phyloP scores from a whole-genome alignment of 768 basidiomycete genomes.

The Boletus tylopilopsis region DNA sequence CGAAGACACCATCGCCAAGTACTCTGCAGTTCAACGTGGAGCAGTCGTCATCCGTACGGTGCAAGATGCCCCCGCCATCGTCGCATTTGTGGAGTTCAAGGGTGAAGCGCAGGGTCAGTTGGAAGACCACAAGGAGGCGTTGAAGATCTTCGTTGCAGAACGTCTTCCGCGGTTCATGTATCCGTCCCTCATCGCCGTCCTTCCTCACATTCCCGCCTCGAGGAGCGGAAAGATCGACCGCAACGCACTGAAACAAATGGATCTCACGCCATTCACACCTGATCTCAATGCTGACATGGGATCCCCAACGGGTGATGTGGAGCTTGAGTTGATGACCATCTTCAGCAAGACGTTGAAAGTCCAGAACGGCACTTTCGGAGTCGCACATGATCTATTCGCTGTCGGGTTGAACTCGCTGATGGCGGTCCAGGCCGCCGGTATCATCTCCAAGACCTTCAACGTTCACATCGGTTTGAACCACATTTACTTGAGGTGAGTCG shows the following conservation, averaged over 20 bases:
- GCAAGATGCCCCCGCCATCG: slow-evolving; percentile 28
- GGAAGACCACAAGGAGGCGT: slow-evolving; percentile 19
- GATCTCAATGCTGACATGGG: slow-evolving; percentile 25
- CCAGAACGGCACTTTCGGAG: slow-evolving; percentile 20
- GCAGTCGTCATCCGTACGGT: slow-evolving; percentile 26
- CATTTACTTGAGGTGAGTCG: slow-evolving; percentile 26
- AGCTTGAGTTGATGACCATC: slow-evolving; percentile 23
- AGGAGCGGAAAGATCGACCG: slow-evolving; percentile 29
- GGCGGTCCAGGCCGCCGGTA: slow-evolving; percentile 31
- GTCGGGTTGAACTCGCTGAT: slow-evolving; percentile 30
- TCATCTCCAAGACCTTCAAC: slow-evolving; percentile 27
- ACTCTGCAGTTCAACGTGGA: slow-evolving; percentile 15
- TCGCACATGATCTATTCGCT: slow-evolving; percentile 28
- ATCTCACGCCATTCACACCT: slow-evolving; percentile 19
- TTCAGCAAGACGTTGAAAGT: slow-evolving; percentile 24
- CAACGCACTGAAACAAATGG: slow-evolving; percentile 26
- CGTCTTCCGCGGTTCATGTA: slow-evolving; percentile 32
- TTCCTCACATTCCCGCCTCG: slow-evolving; percentile 22
- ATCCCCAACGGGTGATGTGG: slow-evolving; percentile 24
- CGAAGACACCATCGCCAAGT: slow-evolving; percentile 29
- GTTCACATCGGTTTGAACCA: slow-evolving; percentile 30
- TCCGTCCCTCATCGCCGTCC: slow-evolving; percentile 26
- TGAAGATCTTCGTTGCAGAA: slow-evolving; percentile 27
- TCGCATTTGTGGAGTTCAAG: slow-evolving; percentile 29
- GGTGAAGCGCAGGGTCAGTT: slow-evolving; percentile 5